Base-by-base conservation (phyloP, 2,329 filamentous ascomycete genomes). In the Trichoderma pleuroti region DNA sequence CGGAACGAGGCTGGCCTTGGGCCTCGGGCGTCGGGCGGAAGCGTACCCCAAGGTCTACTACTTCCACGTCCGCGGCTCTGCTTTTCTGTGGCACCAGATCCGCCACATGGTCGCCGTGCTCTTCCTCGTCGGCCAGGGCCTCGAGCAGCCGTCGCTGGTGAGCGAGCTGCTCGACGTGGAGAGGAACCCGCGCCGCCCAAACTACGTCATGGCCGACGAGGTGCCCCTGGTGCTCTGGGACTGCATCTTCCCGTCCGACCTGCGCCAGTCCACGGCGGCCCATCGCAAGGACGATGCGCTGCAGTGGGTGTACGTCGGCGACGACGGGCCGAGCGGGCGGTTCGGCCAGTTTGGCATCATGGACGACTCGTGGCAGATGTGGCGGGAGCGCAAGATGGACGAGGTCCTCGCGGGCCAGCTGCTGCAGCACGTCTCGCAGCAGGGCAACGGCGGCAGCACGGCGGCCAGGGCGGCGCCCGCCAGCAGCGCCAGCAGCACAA, bases 41-140 rank as follows among this genome's bases (percentile, higher is more conserved):
- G 72, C 71, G 7, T 77, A 81, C 68, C 86, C 90, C 8, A 92
- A 93, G 77, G 87, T 98, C 16, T 98, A 97, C 82, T 91, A 91
- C 72, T 97, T 99, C 81, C 91, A 91, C 71, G 90, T 99, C 52
- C 90, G 94, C 75, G 96, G 96, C 24, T 94, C 92, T 9, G 96
- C 94, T 2, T 99, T 99, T 81, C 83, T 99, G 60, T 99, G 96
- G 96, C 96, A 99, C 82, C 96, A 99, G 82, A 97, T 99, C 75
- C 90, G 96, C 28, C 93, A 95, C 83, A 94, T 99, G 88, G 90
- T 97, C n/a, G 89, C 91, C 18, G 85, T 98, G 8, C 84, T 99
- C n/a, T 98, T 99, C 83, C 85, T 96, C 12, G 90, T 98, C 10
- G 96, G 93, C 32, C 96, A 99, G 82, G 90, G 93, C 0, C 87